These are phyloP conservation scores for Fusarium albosuccineum DNA, from an alignment of 2,329 filamentous ascomycete species.

Conservation along the genomic window DNA sequence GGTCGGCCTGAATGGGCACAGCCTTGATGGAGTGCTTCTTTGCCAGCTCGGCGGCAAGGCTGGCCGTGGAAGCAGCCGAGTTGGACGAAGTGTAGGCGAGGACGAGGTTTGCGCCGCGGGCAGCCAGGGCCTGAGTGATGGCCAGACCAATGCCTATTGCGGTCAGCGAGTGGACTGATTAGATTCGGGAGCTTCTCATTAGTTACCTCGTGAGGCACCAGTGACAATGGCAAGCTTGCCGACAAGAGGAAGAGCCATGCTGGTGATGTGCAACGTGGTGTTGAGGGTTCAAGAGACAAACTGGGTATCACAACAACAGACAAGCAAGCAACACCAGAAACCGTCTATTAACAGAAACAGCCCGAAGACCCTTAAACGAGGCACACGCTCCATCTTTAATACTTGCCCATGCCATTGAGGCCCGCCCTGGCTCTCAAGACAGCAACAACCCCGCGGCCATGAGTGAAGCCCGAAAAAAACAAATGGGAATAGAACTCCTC, in stretches of 20 bases:
- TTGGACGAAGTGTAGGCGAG: constrained; percentile 43
- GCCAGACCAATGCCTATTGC: constrained; percentile 41
- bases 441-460: constrained; percentile 10
- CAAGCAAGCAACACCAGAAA: constrained; percentile 1
- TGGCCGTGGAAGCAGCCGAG: constrained; percentile 30
- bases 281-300: not conserved
- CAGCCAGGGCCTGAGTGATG: constrained; percentile 43
- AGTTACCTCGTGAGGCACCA: constrained; percentile 79
- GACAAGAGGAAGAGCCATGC: constrained; percentile 65
- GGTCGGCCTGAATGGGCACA: constrained; percentile 72
- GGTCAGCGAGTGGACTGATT: constrained; percentile 12
- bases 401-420: constrained; percentile 1
- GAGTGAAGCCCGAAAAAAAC: constrained; percentile 1
- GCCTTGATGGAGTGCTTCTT: constrained; percentile 69
- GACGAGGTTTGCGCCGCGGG: constrained; percentile 46
- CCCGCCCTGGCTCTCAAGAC: not conserved
- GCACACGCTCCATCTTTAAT: constrained; percentile 14
- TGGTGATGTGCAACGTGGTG: constrained; percentile 16
- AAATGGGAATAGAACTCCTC: not conserved
- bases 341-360: constrained; percentile 1
- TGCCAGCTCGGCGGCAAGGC: constrained; percentile 41
- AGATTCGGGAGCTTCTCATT: constrained; percentile 3
- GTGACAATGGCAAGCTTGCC: constrained; percentile 85
- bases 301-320: constrained; percentile 16
- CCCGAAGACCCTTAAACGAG: not conserved